Evolutionary conservation across 202 grass and related monocot genomes (phyloP), one percentile per base, ranked within the genome.

Genomic region (Digitaria exilis): DNA sequence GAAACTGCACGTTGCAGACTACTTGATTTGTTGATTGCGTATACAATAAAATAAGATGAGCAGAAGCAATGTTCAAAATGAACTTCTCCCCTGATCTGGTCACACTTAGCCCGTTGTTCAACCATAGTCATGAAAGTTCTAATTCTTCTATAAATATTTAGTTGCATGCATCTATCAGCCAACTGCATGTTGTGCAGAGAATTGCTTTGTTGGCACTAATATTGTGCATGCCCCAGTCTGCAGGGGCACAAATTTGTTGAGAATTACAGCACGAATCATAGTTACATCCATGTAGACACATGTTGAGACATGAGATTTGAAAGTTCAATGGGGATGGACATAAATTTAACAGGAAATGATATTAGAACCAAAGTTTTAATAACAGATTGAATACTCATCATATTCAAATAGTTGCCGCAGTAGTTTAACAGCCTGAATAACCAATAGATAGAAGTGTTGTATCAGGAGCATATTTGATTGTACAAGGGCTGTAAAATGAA

Each of bases 61-160:
- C 25, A 52, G 59, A 75, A 80, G 54, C 49, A 11, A 14, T 54
- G 45, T 66, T 39, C 39, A 18, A 48, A 48, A 52, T 21, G 18
- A 73, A 68, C 61, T 43, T 49, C 34, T 55, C 45, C 65, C 6
- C 25, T 77, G 64, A 81, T 56, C 21, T 71, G 34, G 71, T 56
- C 21, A 56, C 34, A 41, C 34, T 67, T 67, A 42, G 19, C 34
- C 6, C 19, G 13, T 67, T 66, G 64, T 41, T 39, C 32, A 66
- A 66, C 21, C 7, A n/a, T 50, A 77, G 61, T 34, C 18, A 46
- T 68, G 37, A 41, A 11, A 46, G 16, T 34, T 34, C 32, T 34
- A 34, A 34, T 34, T 34, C 4, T 2, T 34, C 32, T 34, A 34
- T 34, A 34, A 34, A 4, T 34, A 34, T 34, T 34, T 34, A 34